Evolutionary conservation across 2,329 filamentous ascomycete genomes (phyloP).

Genomic region (Rhexocercosporidium sp.): DNA sequence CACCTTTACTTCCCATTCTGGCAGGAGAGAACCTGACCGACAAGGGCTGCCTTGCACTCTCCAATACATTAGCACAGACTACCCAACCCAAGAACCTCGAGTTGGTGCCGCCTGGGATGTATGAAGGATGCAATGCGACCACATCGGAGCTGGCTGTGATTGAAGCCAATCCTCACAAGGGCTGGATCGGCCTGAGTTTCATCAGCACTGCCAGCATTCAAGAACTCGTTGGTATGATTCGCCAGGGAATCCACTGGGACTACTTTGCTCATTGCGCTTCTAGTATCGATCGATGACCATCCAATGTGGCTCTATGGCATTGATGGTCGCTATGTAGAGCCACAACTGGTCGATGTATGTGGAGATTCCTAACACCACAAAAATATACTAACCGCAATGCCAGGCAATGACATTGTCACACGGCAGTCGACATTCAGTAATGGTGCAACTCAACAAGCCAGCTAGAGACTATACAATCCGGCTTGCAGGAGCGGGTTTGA

Average conservation of each 20-base stretch:
- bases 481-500: conserved; percentile 27
- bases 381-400: neutral
- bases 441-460: conserved; percentile 48
- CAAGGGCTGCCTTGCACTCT: conserved; percentile 38
- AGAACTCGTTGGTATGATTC: conserved; percentile 27
- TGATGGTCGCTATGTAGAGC: conserved; percentile 50
- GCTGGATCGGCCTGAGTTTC: conserved; percentile 47
- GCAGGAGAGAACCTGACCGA: conserved; percentile 33
- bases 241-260: no score
- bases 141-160: conserved; percentile 39
- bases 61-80: conserved; percentile 28
- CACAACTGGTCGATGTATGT: conserved; percentile 45
- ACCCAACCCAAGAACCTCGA: conserved; percentile 36
- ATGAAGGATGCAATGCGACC: conserved; percentile 35
- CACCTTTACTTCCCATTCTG: conserved; percentile 10
- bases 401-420: conserved; percentile 27
- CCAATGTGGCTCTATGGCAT: conserved; percentile 50
- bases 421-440: conserved; percentile 48
- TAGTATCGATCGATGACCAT: conserved; percentile 50
- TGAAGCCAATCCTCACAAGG: conserved; percentile 41
- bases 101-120: conserved; percentile 34
- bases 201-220: conserved; percentile 44
- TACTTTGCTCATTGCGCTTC: neutral
- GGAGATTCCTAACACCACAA: conserved; percentile 19
- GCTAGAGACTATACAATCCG: conserved; percentile 47